Base-by-base conservation (phyloP, 225 moss, liverwort and hornwort species). In the Sphagnum tenellum region DNA sequence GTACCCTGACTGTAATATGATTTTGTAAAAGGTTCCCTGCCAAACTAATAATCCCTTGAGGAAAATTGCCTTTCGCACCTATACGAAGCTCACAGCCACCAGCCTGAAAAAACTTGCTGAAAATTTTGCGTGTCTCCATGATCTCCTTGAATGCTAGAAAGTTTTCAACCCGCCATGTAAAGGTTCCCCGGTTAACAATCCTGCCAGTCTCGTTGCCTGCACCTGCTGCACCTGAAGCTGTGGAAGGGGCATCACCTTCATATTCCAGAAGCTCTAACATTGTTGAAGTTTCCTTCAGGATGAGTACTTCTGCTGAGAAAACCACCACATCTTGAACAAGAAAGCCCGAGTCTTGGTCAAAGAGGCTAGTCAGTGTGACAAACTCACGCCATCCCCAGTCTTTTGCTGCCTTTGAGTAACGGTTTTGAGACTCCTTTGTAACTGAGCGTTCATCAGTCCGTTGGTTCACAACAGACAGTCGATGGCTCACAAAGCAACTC, bases 361-460 rank as follows among this genome's bases (percentile, higher is more conserved):
- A 99, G 3, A 99, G 82, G 74, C 98, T 99, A 47, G 98, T 99
- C 10, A 99, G 64, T 56, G 98, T 99, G 59, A 99, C 93, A 67
- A 99, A 99, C 69, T 93, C 98, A 54, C 98, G 82, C 98, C 98
- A 99, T 4, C 98, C 98, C 98, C 98, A 99, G 73, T 99, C 98
- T 68, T 99, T 99, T 14, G 98, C 98, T 72, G 98, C 98, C 78
- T 99, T 99, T 11, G 98, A 99, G 68, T 99, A 99, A 47, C 98
- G 89, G 69, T 99, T 99, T 69, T 99, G 98, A 63, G 98, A 99
- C 76, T 99, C 93, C 67, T 99, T 99, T 7, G 98, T 99, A 14
- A 99, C 93, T 49, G 98, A 99, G 61, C 90, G 82, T 72, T 99
- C 98, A 58, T 99, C 98, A 45, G 84, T 90, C 60, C 93, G 88